phyloP scores from a whole-genome alignment of 2,329 filamentous ascomycete genomes.

The Clarireedia homoeocarpa region DNA sequence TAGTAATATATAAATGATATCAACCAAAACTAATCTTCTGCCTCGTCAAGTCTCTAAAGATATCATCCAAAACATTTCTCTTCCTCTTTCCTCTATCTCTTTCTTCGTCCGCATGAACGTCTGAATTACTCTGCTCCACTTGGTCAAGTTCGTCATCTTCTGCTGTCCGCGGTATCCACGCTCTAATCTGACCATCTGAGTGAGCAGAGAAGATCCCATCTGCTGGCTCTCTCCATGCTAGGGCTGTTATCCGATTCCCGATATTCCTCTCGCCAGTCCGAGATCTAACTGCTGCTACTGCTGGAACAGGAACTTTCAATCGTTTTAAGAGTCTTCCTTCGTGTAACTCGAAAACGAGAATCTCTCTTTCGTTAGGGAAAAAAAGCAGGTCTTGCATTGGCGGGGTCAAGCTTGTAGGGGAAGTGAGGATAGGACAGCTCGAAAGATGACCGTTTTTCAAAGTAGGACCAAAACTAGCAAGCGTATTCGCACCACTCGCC shows the following conservation, averaged over 20 bases:
- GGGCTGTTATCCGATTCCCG: slow-evolving; percentile 60
- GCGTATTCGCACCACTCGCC: slow-evolving; percentile 71
- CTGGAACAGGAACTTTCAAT: slow-evolving; percentile 56
- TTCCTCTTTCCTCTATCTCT: slow-evolving; percentile 54
- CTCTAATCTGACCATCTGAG: slow-evolving; percentile 73
- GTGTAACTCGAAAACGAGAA: slow-evolving; percentile 72
- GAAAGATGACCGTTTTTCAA: slow-evolving; percentile 65
- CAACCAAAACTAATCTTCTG: slow-evolving; percentile 56
- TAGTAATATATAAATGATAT: neutral
- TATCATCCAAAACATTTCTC: slow-evolving; percentile 69
- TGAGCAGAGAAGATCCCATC: slow-evolving; percentile 76
- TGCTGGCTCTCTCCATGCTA: slow-evolving; percentile 62
- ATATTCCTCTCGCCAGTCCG: slow-evolving; percentile 48
- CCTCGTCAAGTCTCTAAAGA: slow-evolving; percentile 70
- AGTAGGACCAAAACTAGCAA: slow-evolving; percentile 78
- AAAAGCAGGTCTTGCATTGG: slow-evolving; percentile 60
- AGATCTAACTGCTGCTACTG: slow-evolving; percentile 38
- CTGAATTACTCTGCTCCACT: slow-evolving; percentile 33
- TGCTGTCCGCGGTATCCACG: slow-evolving; percentile 60
- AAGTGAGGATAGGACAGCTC: slow-evolving; percentile 52
- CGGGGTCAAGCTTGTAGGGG: slow-evolving; percentile 51
- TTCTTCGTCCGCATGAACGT: slow-evolving; percentile 33
- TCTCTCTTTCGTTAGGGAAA: slow-evolving; percentile 75
- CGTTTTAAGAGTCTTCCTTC: slow-evolving; percentile 66
- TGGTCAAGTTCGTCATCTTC: slow-evolving; percentile 44